Conservation (phyloP, 306 rosid genomes). For the Prinsepia uniflora region DNA sequence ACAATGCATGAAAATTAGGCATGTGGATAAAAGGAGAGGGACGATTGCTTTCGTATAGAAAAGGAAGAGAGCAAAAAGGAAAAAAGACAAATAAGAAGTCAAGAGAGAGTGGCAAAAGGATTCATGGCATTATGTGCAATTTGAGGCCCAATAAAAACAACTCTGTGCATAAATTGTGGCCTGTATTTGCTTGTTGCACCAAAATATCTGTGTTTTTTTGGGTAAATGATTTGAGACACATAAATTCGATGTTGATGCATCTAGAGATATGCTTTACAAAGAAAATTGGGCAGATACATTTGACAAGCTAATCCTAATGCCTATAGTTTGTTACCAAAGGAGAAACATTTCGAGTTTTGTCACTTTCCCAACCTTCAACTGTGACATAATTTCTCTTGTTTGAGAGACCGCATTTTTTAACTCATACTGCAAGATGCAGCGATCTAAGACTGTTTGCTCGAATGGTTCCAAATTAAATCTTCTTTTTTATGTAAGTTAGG, state of each 20-base stretch:
- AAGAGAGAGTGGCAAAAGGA: conserved; percentile 40
- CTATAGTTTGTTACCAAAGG: not conserved
- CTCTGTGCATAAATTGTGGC: conserved; percentile 51
- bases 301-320: conserved; percentile 21
- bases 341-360: not conserved
- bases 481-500: not conserved
- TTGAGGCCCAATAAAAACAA: conserved; percentile 49
- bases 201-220: conserved; percentile 48
- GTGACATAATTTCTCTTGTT: not conserved
- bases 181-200: conserved; percentile 29
- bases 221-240: conserved; percentile 16
- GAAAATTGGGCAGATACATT: conserved; percentile 3
- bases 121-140: conserved; percentile 32
- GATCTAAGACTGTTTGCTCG: not conserved
- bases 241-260: conserved; percentile 8
- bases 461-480: not conserved
- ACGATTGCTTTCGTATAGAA: conserved; percentile 40
- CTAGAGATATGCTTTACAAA: conserved; percentile 10
- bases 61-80: conserved; percentile 32
- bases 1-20: conserved; percentile 13
- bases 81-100: conserved; percentile 29
- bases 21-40: conserved; percentile 52
- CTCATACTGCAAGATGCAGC: not conserved
- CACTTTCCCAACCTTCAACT: not conserved
- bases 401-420: not conserved